Percentiles rank a stretch among this genome's conserved stretches.
Conservation (phyloP, 225 moss, liverwort and hornwort genomes). For the Ulota crispa region DNA sequence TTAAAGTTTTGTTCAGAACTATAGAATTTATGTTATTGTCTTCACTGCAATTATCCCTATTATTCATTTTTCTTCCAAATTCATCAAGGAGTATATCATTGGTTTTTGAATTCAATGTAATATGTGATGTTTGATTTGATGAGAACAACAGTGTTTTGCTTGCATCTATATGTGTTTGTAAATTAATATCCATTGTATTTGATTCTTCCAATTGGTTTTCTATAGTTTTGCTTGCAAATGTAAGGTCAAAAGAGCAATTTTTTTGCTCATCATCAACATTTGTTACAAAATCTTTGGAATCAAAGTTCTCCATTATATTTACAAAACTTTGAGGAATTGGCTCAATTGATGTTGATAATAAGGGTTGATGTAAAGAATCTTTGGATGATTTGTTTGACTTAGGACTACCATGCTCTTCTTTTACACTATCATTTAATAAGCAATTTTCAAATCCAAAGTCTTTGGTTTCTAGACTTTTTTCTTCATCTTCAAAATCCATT, state of each 20-base stretch:
- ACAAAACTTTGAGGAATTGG: no score
- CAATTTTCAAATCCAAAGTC: neutral
- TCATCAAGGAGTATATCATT: slow-evolving; percentile 36
- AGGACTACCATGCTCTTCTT: neutral
- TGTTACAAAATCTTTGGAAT: neutral
- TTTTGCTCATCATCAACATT: neutral
- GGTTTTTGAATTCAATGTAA: neutral
- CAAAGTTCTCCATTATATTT: neutral
- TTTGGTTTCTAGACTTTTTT: accelerated
- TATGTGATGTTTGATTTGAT: slow-evolving; percentile 6
- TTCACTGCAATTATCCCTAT: slow-evolving; percentile 33
- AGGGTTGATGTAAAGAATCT: neutral
- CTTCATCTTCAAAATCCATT: neutral
- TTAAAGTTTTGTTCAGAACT: accelerated
- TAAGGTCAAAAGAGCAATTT: accelerated
- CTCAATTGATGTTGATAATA: neutral
- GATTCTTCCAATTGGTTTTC: neutral
- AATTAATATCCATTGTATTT: neutral
- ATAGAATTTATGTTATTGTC: slow-evolving; percentile 10
- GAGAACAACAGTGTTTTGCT: neutral
- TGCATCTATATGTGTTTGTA: neutral
- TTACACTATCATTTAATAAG: neutral
- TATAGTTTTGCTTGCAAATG: neutral
- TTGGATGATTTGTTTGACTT: neutral
- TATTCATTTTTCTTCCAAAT: slow-evolving; percentile 50